These are phyloP conservation scores for Camellia sinensis DNA, from an alignment of 148 eudicot genomes.

Conservation along the genomic window DNA sequence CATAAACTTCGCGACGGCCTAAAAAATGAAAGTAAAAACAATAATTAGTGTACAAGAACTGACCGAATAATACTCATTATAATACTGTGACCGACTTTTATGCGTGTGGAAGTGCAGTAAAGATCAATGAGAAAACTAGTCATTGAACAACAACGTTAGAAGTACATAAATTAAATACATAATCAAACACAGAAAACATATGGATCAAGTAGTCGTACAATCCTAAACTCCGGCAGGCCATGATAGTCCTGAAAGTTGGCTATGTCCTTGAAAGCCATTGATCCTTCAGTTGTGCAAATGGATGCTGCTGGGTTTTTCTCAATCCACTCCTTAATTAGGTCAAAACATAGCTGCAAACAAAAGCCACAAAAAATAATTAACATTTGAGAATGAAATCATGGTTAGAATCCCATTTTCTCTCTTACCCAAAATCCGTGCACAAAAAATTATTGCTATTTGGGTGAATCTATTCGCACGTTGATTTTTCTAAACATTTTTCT, in stretches of 20 bases:
- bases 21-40: not conserved
- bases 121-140: too few species aligned
- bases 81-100: too few species aligned
- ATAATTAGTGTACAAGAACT: not conserved
- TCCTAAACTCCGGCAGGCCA: constrained; percentile 69
- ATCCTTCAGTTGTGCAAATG: constrained; percentile 61
- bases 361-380: not conserved
- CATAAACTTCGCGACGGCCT: constrained; percentile 75
- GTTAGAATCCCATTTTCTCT: not conserved
- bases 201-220: constrained; percentile 25
- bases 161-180: too few species aligned
- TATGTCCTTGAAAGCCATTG: constrained; percentile 46
- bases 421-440: not conserved
- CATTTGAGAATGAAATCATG: too few species aligned
- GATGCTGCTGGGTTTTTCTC: constrained; percentile 64
- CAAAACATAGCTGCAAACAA: constrained; percentile 53
- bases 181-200: too few species aligned
- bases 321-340: constrained; percentile 72
- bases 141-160: too few species aligned
- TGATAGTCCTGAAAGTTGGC: constrained; percentile 83
- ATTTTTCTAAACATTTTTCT: too few species aligned
- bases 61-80: not conserved
- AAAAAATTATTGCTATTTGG: too few species aligned
- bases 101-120: too few species aligned
- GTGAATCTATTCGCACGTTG: too few species aligned